A percentile compares a stretch with the other conserved stretches of the same genome.
These are phyloP conservation scores for Circinella minor DNA, from an alignment of 371 early-diverging fungal species.

Conservation along the genomic window DNA sequence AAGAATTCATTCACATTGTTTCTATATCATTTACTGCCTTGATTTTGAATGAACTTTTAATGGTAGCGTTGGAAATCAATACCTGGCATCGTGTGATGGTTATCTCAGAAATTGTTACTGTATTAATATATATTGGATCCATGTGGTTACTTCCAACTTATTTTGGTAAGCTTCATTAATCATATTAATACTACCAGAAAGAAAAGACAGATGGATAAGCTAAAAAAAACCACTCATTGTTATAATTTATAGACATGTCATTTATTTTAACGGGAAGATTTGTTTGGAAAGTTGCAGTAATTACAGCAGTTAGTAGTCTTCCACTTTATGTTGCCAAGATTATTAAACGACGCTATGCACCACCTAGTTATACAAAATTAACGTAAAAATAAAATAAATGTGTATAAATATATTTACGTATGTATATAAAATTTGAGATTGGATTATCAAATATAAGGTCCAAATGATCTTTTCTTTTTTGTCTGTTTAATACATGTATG, in stretches of 20 bases:
- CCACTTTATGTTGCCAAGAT: constrained; percentile 83
- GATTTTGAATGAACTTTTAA: constrained; percentile 98
- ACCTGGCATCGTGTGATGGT: constrained; percentile 93
- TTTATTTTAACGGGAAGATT: constrained; percentile 88
- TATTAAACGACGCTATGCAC: constrained; percentile 72
- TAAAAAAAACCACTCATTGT: no score
- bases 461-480: no score
- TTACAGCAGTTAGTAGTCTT: constrained; percentile 86
- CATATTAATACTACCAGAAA: no score
- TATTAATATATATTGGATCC: constrained; percentile 84
- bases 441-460: no score
- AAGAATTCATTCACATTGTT: constrained; percentile 95
- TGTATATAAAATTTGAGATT: no score
- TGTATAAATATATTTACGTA: background rate
- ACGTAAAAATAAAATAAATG: constrained; percentile 24
- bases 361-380: constrained; percentile 78
- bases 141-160: constrained; percentile 89
- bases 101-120: constrained; percentile 79
- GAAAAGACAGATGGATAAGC: no score
- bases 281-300: constrained; percentile 90
- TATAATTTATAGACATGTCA: constrained; percentile 61
- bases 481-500: no score
- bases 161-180: constrained; percentile 69
- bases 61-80: constrained; percentile 95
- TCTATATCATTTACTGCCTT: constrained; percentile 97